These are phyloP conservation scores for Eucalyptus tenuipes DNA, from an alignment of 345 rosid species.

Conservation along the genomic window DNA sequence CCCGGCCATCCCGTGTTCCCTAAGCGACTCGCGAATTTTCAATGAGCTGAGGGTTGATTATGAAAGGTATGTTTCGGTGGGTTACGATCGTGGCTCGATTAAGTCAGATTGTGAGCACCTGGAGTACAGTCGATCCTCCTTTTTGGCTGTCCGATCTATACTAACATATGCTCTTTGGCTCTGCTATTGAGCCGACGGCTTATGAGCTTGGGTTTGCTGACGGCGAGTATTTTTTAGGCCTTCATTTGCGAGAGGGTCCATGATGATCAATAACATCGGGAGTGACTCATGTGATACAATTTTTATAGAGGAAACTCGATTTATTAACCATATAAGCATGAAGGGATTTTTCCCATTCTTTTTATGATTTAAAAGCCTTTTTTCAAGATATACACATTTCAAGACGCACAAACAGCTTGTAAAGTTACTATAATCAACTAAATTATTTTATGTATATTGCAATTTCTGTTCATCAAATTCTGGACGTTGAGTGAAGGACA, in stretches of 20 bases:
- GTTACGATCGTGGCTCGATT: background rate
- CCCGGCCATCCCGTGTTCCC: background rate
- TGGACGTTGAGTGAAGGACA: background rate
- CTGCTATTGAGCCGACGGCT: background rate
- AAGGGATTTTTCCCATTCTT: accelerated
- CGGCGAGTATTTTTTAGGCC: accelerated
- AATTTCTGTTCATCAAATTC: background rate
- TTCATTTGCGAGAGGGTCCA: background rate
- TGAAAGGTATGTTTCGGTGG: background rate
- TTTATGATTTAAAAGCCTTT: background rate
- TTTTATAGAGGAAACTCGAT: background rate
- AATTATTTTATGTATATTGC: background rate
- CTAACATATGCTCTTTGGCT: background rate
- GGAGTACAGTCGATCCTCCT: background rate
- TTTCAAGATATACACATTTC: background rate
- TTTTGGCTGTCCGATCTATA: background rate
- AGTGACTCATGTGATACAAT: accelerated
- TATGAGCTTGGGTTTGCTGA: background rate
- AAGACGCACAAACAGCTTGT: background rate
- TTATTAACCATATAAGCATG: background rate
- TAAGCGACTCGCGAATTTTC: background rate
- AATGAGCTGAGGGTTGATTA: background rate
- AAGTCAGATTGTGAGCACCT: background rate
- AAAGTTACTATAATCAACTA: background rate
- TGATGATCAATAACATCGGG: background rate